Percentiles rank a stretch among this genome's conserved stretches.
phyloP scores from a whole-genome alignment of 805 yeast species.

The Yarrowia porcina region DNA sequence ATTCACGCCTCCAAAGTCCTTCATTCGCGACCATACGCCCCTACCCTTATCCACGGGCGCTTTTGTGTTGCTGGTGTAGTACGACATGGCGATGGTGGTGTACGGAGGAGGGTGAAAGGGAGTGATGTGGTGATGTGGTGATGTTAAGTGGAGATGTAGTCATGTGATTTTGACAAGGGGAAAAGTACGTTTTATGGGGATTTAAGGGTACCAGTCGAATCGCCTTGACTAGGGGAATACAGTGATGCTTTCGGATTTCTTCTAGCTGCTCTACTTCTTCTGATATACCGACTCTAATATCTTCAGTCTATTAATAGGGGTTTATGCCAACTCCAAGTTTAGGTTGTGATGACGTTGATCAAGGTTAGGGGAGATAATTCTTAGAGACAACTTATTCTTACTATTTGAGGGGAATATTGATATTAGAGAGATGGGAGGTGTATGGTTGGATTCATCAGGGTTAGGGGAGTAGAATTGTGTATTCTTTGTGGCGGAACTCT shows the following conservation, averaged over 20 bases:
- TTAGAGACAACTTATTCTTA: too few relatives aligned
- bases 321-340: background rate
- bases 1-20: conserved; percentile 10
- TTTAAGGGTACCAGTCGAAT: background rate
- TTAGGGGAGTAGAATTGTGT: too few relatives aligned
- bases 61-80: conserved; percentile 12
- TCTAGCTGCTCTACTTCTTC: too few relatives aligned
- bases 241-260: background rate
- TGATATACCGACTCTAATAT: background rate
- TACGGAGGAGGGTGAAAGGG: background rate
- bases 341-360: background rate
- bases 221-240: background rate
- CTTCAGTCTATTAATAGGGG: background rate
- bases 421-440: too few relatives aligned
- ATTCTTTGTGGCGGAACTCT: too few relatives aligned
- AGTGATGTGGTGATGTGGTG: background rate
- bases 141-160: background rate
- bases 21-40: conserved; percentile 15
- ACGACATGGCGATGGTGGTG: background rate
- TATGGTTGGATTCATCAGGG: too few relatives aligned
- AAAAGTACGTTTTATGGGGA: background rate
- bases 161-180: background rate
- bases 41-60: conserved; percentile 19
- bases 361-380: too few relatives aligned
- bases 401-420: too few relatives aligned